Percentiles rank a stretch among this genome's conserved stretches.
phyloP scores from a whole-genome alignment of 1,284 basidiomycete genomes.

The Laetiporus sulphureus region DNA sequence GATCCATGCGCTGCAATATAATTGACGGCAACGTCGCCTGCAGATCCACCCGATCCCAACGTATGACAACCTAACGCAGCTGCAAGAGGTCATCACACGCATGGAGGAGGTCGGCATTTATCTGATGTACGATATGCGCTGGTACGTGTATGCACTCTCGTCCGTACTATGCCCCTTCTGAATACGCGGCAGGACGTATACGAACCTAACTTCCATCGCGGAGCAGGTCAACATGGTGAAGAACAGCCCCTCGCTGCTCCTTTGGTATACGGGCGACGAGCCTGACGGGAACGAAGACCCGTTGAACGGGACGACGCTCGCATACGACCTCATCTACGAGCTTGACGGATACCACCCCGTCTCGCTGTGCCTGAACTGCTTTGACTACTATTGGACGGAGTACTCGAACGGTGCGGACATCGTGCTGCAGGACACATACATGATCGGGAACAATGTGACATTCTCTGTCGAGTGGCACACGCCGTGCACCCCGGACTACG shows the following conservation, averaged over 20 bases:
- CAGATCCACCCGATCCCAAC: slow-evolving; percentile 62
- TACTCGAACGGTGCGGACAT: slow-evolving; percentile 59
- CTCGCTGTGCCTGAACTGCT: slow-evolving; percentile 68
- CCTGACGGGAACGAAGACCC: slow-evolving; percentile 68
- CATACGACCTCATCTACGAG: slow-evolving; percentile 60
- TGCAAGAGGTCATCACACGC: slow-evolving; percentile 52
- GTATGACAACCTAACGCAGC: slow-evolving; percentile 50
- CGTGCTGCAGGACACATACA: slow-evolving; percentile 49
- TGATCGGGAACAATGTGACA: slow-evolving; percentile 63
- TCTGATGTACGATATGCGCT: slow-evolving; percentile 74
- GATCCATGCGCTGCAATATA: slow-evolving; percentile 22
- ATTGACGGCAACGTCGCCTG: slow-evolving; percentile 14
- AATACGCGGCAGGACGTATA: slow-evolving; percentile 42
- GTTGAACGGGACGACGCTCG: slow-evolving; percentile 46
- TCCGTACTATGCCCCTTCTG: neutral
- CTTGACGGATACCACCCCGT: slow-evolving; percentile 73
- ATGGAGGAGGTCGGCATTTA: slow-evolving; percentile 71
- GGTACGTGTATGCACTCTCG: slow-evolving; percentile 32
- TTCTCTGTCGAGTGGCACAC: slow-evolving; percentile 50
- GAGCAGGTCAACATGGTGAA: slow-evolving; percentile 64
- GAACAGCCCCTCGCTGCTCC: slow-evolving; percentile 55
- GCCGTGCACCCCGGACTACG: slow-evolving; percentile 52
- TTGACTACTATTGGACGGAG: slow-evolving; percentile 57
- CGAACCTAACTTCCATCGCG: slow-evolving; percentile 54
- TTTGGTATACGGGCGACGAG: slow-evolving; percentile 77